phyloP scores from a whole-genome alignment of 2,329 filamentous ascomycete genomes.

The Rachicladosporium sp. region DNA sequence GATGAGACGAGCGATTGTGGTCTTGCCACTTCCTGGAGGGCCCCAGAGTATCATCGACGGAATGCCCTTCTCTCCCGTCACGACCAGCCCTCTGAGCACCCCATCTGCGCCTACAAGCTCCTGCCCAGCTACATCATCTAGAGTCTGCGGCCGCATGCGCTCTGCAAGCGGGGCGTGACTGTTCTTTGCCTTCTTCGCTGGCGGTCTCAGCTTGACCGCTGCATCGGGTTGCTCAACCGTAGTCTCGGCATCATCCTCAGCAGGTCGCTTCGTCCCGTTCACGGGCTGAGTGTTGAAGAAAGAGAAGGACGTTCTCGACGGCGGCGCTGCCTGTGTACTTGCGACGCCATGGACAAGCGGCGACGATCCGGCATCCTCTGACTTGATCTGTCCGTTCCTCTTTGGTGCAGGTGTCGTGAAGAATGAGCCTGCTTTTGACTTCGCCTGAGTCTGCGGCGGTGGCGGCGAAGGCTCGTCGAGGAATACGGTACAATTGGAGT shows the following conservation, averaged over 20 bases:
- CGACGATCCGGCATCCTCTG: slow-evolving; percentile 13
- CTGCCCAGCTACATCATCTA: slow-evolving; percentile 84
- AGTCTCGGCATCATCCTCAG: slow-evolving; percentile 11
- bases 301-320: slow-evolving; percentile 5
- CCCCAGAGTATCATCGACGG: slow-evolving; percentile 96
- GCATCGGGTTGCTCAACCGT: slow-evolving; percentile 3
- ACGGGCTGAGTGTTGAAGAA: slow-evolving; percentile 12
- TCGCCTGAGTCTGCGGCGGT: slow-evolving; percentile 19
- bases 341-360: slow-evolving; percentile 7
- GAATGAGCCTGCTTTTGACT: slow-evolving; percentile 36
- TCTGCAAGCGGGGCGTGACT: slow-evolving; percentile 74
- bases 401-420: slow-evolving; percentile 43
- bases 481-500: slow-evolving; percentile 63
- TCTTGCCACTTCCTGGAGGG: slow-evolving; percentile 69
- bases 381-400: slow-evolving; percentile 20
- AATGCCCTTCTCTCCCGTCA: slow-evolving; percentile 55
- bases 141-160: slow-evolving; percentile 72
- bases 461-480: slow-evolving; percentile 41
- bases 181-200: slow-evolving; percentile 54
- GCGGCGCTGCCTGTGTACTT: slow-evolving; percentile 10
- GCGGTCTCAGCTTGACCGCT: slow-evolving; percentile 21
- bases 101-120: slow-evolving; percentile 76
- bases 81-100: slow-evolving; percentile 76
- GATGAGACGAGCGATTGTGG: slow-evolving; percentile 84
- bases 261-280: slow-evolving; percentile 14